phyloP scores from a whole-genome alignment of 306 rosid species.

The Prunus armeniaca region DNA sequence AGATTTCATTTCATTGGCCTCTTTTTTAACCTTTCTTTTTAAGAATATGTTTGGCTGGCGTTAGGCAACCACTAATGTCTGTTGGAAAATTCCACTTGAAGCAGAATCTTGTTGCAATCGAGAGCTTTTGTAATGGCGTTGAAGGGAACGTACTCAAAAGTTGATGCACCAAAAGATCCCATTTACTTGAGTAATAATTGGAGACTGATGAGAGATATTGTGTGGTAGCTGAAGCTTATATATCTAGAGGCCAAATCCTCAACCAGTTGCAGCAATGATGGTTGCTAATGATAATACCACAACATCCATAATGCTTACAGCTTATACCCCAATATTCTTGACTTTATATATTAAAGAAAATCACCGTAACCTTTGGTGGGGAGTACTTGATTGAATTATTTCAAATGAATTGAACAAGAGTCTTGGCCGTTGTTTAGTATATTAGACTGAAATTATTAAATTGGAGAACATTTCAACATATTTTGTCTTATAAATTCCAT shows the following conservation, averaged over 20 bases:
- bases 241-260: background rate
- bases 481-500: too few relatives aligned
- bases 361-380: background rate
- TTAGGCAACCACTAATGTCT: constrained; percentile 7
- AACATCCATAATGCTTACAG: constrained; percentile 9
- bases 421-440: too few relatives aligned
- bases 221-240: background rate
- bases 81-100: constrained; percentile 20
- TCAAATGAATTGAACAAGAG: too few relatives aligned
- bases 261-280: constrained; percentile 18
- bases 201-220: constrained; percentile 12
- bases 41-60: background rate
- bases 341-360: background rate
- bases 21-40: background rate
- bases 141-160: constrained; percentile 37
- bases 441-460: too few relatives aligned
- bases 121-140: constrained; percentile 8
- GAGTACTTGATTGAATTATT: too few relatives aligned
- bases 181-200: constrained; percentile 26
- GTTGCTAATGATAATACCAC: constrained; percentile 14
- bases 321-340: constrained; percentile 3
- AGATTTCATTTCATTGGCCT: background rate
- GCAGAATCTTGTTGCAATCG: constrained; percentile 26
- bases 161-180: constrained; percentile 33
- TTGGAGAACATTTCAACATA: too few relatives aligned